Evolutionary conservation across 2,329 filamentous ascomycete genomes (phyloP), one percentile per base, ranked within the genome.

Genomic region (Polychaeton citri): DNA sequence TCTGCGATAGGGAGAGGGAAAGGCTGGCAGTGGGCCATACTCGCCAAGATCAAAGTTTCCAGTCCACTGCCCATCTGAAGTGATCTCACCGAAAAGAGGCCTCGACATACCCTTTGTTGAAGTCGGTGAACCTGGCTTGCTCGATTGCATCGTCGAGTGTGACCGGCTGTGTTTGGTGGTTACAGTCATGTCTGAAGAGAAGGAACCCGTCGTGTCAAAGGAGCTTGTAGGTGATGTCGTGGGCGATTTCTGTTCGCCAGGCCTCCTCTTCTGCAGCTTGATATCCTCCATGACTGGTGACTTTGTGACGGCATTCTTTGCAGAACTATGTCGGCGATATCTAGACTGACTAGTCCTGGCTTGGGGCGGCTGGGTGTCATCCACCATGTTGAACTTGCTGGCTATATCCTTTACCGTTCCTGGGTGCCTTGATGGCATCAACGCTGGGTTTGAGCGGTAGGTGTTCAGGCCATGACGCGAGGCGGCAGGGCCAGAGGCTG

Each of bases 11-110:
- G 49, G 34, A 20, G 36, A 38, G 19, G 46, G 40, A 17, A 50
- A 46, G 19, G 41, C 43, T 5, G 47, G 48, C n/a, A 51, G 39
- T 21, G 44, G 42, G 5, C 45, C 47, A 39, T 53, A 54, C 21
- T 43, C 43, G 21, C 44, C 43, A 18, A 54, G 36, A 17, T 46
- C 45, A 34, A 55, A 55, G 37, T 56, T 54, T 33, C 52, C 53
- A 38, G 52, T 52, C 72, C 65, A 47, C 65, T 66, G 45, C 74
- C 53, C 67, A 24, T 74, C 65, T n/a, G 74, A 69, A 19, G 76
- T 61, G 45, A 87, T 71, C 57, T 87, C 83, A 24, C 82, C 82
- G 60, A 88, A 88, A 15, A 87, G 61, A 21, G 82, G 71, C 42
- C 69, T 69, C 7, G 47, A 31, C 19, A 26, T 40, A n/a, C 26